Base-by-base conservation (phyloP, 495 filamentous ascomycete genomes). In the Viridothelium virens region DNA sequence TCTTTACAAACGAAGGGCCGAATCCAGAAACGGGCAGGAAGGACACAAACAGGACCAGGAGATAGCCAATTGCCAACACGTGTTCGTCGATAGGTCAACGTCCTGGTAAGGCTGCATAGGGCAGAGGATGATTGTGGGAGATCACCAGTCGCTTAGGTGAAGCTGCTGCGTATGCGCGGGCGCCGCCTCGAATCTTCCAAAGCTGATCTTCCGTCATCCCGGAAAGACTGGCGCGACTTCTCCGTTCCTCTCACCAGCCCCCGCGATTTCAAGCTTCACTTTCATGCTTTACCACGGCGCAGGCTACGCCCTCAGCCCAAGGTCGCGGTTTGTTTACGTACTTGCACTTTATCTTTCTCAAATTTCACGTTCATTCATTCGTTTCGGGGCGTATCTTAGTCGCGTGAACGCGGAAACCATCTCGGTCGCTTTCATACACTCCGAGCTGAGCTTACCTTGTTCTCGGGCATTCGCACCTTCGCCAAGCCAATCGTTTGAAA, bases 41-140 rank as follows among this genome's bases (percentile, higher is more conserved):
- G 41, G 41, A 14, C 41, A 44, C 0, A 44, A 44, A 44, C 41
- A 14, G 6, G 41, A 7, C 41, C 41, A 25, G 25, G 25, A 25
- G 25, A 25, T 46, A 46, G 14, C 41, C 1, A 46, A 46, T 25
- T 25, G 25, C 25, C 25, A 46, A 46, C 41, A 46, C 41, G 14
- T 46, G 9, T 7, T n/a, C 48, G 11, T n/a, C 48, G 2, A 53
- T 53, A 18, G 48, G 53, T 31, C 3, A 59, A 59, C 53, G 53
- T 59, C 14, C 53, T 33, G 31, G 31, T 59, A 59, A 59, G 53
- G 53, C 53, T 59, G 53, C 53, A 59, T 59, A 36, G 53, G 53
- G 53, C 53, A 59, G 53, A 59, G 11, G 53, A 31, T 59, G 1
- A 18, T 34, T 11, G 31, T 59, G 31, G 53, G 53, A 18, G 53